Percentiles rank a stretch among this genome's conserved stretches.
These are phyloP conservation scores for Plasmodium reichenowi DNA, from an alignment of 169 alveolate genomes.

Conservation along the genomic window DNA sequence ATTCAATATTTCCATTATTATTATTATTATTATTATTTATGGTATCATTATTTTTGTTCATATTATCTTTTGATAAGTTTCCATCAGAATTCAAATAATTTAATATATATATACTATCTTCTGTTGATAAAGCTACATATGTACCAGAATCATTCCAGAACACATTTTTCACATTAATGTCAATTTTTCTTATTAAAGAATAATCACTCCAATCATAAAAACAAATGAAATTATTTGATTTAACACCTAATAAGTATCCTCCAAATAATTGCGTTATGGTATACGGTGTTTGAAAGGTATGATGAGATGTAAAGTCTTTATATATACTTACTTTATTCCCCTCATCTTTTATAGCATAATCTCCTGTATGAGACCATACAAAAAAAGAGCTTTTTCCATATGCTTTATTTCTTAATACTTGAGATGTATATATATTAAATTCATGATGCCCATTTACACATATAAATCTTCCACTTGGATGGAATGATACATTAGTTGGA, in stretches of 20 bases:
- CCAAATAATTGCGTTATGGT: slow-evolving; percentile 92
- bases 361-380: slow-evolving; percentile 95
- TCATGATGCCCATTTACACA: slow-evolving; percentile 98
- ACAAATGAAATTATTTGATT: slow-evolving; percentile 91
- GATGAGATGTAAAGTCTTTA: slow-evolving; percentile 88
- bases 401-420: slow-evolving; percentile 91
- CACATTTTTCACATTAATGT: slow-evolving; percentile 76
- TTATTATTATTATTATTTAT: neutral
- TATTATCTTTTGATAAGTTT: neutral
- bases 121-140: slow-evolving; percentile 81
- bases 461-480: slow-evolving; percentile 97
- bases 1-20: neutral
- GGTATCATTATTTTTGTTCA: neutral
- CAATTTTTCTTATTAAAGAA: slow-evolving; percentile 63
- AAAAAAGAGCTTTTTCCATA: slow-evolving; percentile 95
- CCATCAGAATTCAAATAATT: slow-evolving; percentile 65
- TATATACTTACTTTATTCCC: slow-evolving; percentile 88
- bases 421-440: slow-evolving; percentile 95
- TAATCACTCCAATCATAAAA: slow-evolving; percentile 96
- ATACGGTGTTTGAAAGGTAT: slow-evolving; percentile 90
- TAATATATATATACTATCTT: slow-evolving; percentile 79
- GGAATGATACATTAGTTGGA: slow-evolving; percentile 94
- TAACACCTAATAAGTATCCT: slow-evolving; percentile 91
- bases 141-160: slow-evolving; percentile 83
- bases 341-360: slow-evolving; percentile 95